Evolutionary conservation across 2,329 filamentous ascomycete species (phyloP), one percentile per base, ranked within the genome.

Genomic region (Colletotrichum tamarilloi): DNA sequence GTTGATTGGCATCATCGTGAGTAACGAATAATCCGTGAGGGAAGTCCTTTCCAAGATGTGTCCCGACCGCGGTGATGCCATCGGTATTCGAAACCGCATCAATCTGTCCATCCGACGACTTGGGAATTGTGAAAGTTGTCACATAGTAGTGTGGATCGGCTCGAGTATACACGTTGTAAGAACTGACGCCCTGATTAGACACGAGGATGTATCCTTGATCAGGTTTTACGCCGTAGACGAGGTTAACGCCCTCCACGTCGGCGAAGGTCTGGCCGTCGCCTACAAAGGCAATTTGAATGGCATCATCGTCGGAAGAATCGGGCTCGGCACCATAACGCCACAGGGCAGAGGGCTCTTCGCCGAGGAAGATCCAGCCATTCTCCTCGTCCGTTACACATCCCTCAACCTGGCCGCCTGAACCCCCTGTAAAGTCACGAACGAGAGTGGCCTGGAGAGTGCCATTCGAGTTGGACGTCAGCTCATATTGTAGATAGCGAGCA

Each of bases 1-100:
- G 77, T 78, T 89, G 83, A 69, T 89, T 90, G 3, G 85, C 84
- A 77, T 90, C 88, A 74, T 89, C 87, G 70, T 89, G 87, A 14
- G 86, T 84, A 4, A 89, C 87, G 2, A 89, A 76, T 28, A 89
- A 58, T 0, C 88, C 87, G 8, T 78, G 76, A 0, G 84, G 84
- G 64, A 85, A 87, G 26, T 81, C 80, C 22, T 75, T 76, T 35
- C 86, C 85, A 52, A 89, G 77, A 0, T 76, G 79, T 0, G 81
- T 81, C 0, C 86, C 85, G 4, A 89, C 85, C 0, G 85, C 87
- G 0, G 86, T 74, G 32, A 89, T 79, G 0, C 88, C 87, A 67
- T 89, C 88, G 0, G 87, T 89, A 74, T 89, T 89, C 16, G 84
- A 86, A 5, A 89, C 87, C 5, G 81, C 82, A 62, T 89, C 88